Base-by-base conservation (phyloP, 192 early-diverging fungal genomes). In the Backusella liffmaniae region DNA sequence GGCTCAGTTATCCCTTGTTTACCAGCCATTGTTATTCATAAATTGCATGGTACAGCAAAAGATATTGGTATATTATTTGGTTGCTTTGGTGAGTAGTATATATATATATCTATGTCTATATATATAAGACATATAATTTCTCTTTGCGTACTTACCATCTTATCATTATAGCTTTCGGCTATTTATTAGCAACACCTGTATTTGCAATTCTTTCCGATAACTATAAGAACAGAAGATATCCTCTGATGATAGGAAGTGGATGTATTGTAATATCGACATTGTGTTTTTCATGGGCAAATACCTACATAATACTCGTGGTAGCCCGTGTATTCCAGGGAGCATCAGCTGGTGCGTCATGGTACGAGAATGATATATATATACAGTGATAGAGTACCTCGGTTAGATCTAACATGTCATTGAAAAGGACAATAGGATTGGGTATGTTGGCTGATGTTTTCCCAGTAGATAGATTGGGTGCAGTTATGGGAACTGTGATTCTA, bases 371-470 rank as follows among this genome's bases (percentile, higher is more conserved):
- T 49, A 44, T 44, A 44, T 16, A 13, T 16, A 44, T 44, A 44
- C 4, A 44, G 15, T 16, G 4, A 29, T 66, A 35, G 16, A 35
- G 36, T 15, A 56, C 16, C n/a, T 18, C 4, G 42, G 42, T 13
- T 44, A 13, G 42, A 44, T 44, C 42, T 44, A 44, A 44, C 12
- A 44, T 5, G 3, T 44, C 3, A 44, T 44, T 44, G 13, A 10
- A 56, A 67, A 86, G 86, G 85, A 87, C 92, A 6, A 84, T 92
- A 46, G 88, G 88, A 8, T 82, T 92, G 30, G 88, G 87, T n/a
- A 90, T 92, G 90, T 79, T 93, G 32, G 90, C 91, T 23, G 91
- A 93, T 70, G 86, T 89, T 1, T 93, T 89, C 35, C 84, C 86
- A 12, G 79, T 82, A 16, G 81, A 85, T 36, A 88, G 84, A n/a